Evolutionary conservation across 2,329 filamentous ascomycete species (phyloP), one percentile per base, ranked within the genome.

Genomic region (Lizonia empirigonia): DNA sequence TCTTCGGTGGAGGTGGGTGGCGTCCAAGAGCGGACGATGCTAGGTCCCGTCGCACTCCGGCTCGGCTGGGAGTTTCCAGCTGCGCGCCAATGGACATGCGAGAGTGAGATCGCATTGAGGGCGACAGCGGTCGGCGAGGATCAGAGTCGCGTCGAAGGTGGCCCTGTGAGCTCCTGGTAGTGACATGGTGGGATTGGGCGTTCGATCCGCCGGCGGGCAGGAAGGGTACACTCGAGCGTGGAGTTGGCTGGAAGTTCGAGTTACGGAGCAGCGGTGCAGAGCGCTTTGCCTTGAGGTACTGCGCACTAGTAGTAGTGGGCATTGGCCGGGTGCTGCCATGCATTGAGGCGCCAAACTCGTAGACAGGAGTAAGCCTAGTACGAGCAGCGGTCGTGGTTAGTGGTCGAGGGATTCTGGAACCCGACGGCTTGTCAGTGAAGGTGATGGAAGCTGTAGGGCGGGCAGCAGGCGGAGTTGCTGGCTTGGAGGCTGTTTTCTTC

Each of bases 111-210:
- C 78, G 69, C 50, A 74, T 72, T 10, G 76, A 70, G 29, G 78
- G 78, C 19, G 78, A 80, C 22, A 73, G 68, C 1, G 77, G 73
- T 6, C 78, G 74, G 34, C 72, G 71, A 22, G 84, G 82, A 63
- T 96, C 91, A 7, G 91, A 96, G 64, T 95, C 90, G 65, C 91
- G 86, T 35, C 93, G 89, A 36, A 91, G 85, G 68, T 92, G 86
- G 29, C 84, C 79, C 26, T 90, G 86, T 22, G 85, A 80, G 37
- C 76, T 80, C 74, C 91, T 96, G 33, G 89, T 80, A 39, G 83
- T 83, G 56, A 88, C 80, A 75, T 96, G 89, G 58, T 96, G 89
- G 9, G 89, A 90, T 68, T 91, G 88, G 18, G 84, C 82, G 55
- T 84, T 83, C 10, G 89, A 87, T 23, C 82, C 82, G 24, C 91